These are phyloP conservation scores for Angomonas deanei DNA, from an alignment of 208 protist species.

Conservation along the genomic window DNA sequence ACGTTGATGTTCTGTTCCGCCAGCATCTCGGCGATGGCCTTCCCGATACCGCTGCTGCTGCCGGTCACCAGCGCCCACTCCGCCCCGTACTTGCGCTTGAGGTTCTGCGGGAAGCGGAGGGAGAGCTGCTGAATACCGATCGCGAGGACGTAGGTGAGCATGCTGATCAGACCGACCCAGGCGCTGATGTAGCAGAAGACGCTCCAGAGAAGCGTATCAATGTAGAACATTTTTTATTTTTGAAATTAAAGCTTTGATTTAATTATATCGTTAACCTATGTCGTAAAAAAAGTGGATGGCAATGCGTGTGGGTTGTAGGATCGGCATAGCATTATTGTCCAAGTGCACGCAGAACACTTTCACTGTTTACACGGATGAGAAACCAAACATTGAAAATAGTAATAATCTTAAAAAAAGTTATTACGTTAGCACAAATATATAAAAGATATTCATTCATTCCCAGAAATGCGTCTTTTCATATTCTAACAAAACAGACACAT, in stretches of 20 bases:
- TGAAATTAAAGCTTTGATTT: constrained; percentile 14
- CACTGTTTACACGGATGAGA: too few relatives aligned
- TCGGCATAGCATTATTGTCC: constrained; percentile 23
- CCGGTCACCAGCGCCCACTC: constrained; percentile 92
- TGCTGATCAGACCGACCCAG: constrained; percentile 72
- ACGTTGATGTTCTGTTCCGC: constrained; percentile 89
- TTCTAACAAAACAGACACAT: too few relatives aligned
- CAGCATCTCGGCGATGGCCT: constrained; percentile 91
- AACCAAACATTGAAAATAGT: too few relatives aligned
- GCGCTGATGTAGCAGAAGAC: constrained; percentile 52
- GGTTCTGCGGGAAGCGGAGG: constrained; percentile 60
- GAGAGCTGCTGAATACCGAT: constrained; percentile 48
- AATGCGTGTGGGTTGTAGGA: too few relatives aligned
- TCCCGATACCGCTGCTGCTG: constrained; percentile 93
- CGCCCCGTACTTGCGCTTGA: constrained; percentile 72
- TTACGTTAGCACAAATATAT: too few relatives aligned
- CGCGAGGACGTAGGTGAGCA: constrained; percentile 58
- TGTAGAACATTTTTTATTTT: constrained; percentile 50
- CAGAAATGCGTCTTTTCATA: too few relatives aligned
- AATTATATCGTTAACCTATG: too few relatives aligned
- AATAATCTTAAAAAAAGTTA: too few relatives aligned
- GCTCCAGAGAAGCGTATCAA: constrained; percentile 51
- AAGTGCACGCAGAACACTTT: constrained; percentile 27
- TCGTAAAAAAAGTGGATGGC: too few relatives aligned
- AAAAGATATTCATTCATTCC: too few relatives aligned